Percentiles rank a stretch among this genome's conserved stretches.
phyloP scores from a whole-genome alignment of 805 yeast genomes.

The Hanseniaspora lachancei region DNA sequence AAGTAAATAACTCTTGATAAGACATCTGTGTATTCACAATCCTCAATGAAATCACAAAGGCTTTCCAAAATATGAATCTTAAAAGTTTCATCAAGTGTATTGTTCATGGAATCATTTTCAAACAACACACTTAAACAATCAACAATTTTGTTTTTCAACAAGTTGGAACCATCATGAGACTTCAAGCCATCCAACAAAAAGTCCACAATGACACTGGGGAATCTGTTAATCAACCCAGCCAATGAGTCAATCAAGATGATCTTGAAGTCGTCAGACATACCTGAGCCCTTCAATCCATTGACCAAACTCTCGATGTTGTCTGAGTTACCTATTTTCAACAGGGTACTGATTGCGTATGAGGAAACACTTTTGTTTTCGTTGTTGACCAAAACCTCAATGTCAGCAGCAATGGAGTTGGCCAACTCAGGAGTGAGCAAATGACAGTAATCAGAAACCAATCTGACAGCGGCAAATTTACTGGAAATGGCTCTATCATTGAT shows the following conservation, averaged over 20 bases:
- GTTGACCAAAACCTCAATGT: conserved; percentile 73
- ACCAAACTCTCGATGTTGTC: conserved; percentile 81
- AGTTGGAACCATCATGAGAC: conserved; percentile 73
- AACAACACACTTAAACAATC: conserved; percentile 89
- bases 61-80: conserved; percentile 72
- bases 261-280: conserved; percentile 90
- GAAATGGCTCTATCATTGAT: conserved; percentile 80
- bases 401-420: conserved; percentile 60
- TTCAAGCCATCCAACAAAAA: conserved; percentile 76
- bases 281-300: conserved; percentile 78
- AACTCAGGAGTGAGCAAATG: conserved; percentile 53
- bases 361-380: conserved; percentile 86
- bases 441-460: conserved; percentile 77
- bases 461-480: conserved; percentile 83
- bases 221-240: conserved; percentile 78
- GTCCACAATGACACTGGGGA: conserved; percentile 71
- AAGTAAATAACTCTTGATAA: conserved; percentile 85
- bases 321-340: conserved; percentile 87
- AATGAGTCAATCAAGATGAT: conserved; percentile 90
- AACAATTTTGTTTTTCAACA: conserved; percentile 72
- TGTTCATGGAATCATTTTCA: conserved; percentile 24
- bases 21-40: conserved; percentile 90
- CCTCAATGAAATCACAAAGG: conserved; percentile 93
- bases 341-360: conserved; percentile 91
- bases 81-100: conserved; percentile 58